These are phyloP conservation scores for Leccinum broughii DNA, from an alignment of 768 basidiomycete species.

Conservation along the genomic window DNA sequence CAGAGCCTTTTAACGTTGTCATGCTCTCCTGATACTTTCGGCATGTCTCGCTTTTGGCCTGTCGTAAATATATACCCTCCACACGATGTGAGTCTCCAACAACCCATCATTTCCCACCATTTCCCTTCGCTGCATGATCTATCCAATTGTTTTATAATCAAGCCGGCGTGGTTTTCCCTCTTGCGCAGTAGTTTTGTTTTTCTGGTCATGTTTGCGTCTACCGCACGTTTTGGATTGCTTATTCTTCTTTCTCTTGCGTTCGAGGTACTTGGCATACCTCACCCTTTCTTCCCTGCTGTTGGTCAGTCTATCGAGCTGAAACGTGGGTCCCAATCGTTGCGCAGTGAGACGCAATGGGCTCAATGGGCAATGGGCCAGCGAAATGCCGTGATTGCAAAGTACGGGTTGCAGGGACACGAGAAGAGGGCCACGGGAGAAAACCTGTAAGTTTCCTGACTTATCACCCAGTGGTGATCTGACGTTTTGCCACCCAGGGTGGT, in stretches of 20 bases:
- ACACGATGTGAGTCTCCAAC: slow-evolving; percentile 6
- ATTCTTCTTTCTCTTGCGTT: slow-evolving; percentile 13
- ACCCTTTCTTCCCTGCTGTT: slow-evolving; percentile 7
- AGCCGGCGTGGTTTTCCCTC: slow-evolving; percentile 1
- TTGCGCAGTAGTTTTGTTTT: slow-evolving; percentile 5
- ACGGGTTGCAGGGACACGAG: slow-evolving; percentile 23
- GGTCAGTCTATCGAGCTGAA: slow-evolving; percentile 26
- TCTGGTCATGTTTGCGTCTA: slow-evolving; percentile 10
- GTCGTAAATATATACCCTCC: slow-evolving; percentile 9
- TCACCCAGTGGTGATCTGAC: slow-evolving; percentile 1
- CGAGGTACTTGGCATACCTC: slow-evolving; percentile 16
- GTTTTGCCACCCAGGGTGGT: slow-evolving; percentile 43
- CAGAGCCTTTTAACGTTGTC: background rate
- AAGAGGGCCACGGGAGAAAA: slow-evolving; percentile 51
- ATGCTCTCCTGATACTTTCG: background rate
- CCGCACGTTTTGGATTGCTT: slow-evolving; percentile 10
- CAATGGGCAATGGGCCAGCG: slow-evolving; percentile 48
- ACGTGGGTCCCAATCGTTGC: slow-evolving; percentile 12
- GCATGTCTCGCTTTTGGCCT: background rate
- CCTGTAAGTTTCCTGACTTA: slow-evolving; percentile 34
- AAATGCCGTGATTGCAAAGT: slow-evolving; percentile 46
- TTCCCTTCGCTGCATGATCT: slow-evolving; percentile 1
- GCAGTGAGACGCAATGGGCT: slow-evolving; percentile 24
- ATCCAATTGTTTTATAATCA: slow-evolving; percentile 8
- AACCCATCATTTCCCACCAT: slow-evolving; percentile 6